Evolutionary conservation across 345 rosid genomes (phyloP), one percentile per base, ranked within the genome.

Genomic region (Linum trigynum): DNA sequence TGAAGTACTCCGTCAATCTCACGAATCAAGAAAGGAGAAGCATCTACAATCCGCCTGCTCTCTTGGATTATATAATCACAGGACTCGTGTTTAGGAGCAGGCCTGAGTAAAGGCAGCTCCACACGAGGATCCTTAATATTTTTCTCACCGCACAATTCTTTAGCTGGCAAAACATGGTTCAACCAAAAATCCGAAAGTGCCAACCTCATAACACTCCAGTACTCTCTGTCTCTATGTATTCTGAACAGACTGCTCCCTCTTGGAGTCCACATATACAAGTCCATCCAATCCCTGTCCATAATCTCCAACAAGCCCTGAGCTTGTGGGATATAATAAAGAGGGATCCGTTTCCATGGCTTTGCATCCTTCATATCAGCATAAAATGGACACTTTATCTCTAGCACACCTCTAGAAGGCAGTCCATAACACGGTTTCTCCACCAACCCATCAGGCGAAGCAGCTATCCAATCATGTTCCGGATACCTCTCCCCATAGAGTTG

Each of bases 381-480:
- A 71, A 43, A 84, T 7, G 92, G 98, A 63, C 98, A 89, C 63
- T 89, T 91, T 53, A 89, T 77, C 79, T 89, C 95, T 23, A 87
- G 73, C 14, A 91, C 82, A 16, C 95, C 95, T 17, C 69, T 50
- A 2, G 76, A 72, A 72, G 79, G 71, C n/a, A 77, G 77, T 17
- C 78, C 87, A 64, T 77, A 80, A 71, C 69, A 60, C 43, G 50
- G 36, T 5, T 42, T 61, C 15, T 72, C 75, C 61, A 88, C 67
- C 38, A 85, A 16, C 53, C 95, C 98, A 83, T 91, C 96, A 4
- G 98, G 90, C 53, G 98, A 91, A 71, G 97, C 97, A 64, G 85
- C 97, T 53, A 91, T 69, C 96, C 94, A 91, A 55, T 74, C 71
- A 51, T 80, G 80, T 57, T 76, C 82, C 2, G 72, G 59, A 61